Conservation (phyloP, 225 moss, liverwort and hornwort species). For the Rhytidiadelphus loreus region DNA sequence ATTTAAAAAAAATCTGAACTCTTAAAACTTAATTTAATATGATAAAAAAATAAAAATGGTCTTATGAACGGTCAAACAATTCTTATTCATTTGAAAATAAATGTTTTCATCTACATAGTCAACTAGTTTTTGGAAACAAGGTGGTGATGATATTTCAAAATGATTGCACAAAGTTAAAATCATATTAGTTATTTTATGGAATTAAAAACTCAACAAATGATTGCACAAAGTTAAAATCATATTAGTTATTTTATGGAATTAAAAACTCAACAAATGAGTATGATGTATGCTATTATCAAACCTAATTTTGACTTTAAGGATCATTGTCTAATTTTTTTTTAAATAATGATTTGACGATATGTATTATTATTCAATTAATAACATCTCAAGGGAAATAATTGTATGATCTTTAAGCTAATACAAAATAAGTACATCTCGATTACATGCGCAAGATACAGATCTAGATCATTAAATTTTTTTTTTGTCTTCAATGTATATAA, state of each 20-base stretch:
- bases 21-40: not conserved
- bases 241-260: not conserved
- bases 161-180: rapidly evolving
- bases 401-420: not conserved
- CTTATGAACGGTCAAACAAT: not conserved
- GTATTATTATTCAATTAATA: rapidly evolving
- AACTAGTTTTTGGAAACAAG: not conserved
- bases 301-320: not conserved
- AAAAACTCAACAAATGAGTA: not conserved
- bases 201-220: not conserved
- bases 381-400: not conserved
- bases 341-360: not conserved
- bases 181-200: not conserved
- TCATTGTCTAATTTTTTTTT: rapidly evolving
- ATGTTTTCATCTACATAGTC: not conserved
- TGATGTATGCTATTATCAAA: rapidly evolving
- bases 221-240: not conserved
- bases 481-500: not conserved
- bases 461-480: not conserved
- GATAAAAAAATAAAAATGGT: too few species aligned
- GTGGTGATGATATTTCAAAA: not conserved
- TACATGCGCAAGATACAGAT: not conserved
- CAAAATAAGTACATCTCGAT: not conserved
- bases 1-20: not conserved
- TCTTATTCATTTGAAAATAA: not conserved